Base-by-base conservation (phyloP, 306 rosid species). In the Hippophae rhamnoides region DNA sequence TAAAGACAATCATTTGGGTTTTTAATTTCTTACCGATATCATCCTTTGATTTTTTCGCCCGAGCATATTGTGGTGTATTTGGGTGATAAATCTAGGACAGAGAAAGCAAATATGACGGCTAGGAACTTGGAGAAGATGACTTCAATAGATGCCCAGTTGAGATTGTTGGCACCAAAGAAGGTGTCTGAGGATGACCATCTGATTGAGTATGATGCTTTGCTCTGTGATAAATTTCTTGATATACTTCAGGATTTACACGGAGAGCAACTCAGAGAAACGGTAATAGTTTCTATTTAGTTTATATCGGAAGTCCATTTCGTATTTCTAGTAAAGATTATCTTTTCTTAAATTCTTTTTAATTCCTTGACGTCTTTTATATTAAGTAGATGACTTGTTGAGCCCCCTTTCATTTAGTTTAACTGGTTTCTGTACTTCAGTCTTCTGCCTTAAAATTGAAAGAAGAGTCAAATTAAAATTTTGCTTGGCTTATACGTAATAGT, bases 231-330 rank as follows among this genome's bases (percentile, higher is more conserved):
- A 0, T 93, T 93, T 67, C 95, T 93, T 27, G 97, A 93, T 68
- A 93, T 93, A 72, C 99, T 93, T 74, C 97, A 93, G 82, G 94
- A 89, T 76, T 80, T 93, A 74, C 99, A 93, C 54, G 99, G 99
- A 6, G 89, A 89, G 71, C 82, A 79, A 57, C 80, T 93, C 54
- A 86, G 97, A 72, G 97, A 93, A 77, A 93, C 97, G 78, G 99
- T 93, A 83, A 25, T 31, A 4, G 13, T 67, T 53, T 68, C 3
- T 7, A 10, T 6, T 3, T 13, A 38, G 13, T 2, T 59, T 52
- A 7, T 56, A 40, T 25, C 27, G 11, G 10, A 23, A 12, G 8
- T 58, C 11, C 13, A 14, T 57, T 46, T 47, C 43, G 8, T 50
- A 40, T 40, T 13, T 31, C 38, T 4, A 31, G 38, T 31, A 31